Evolutionary conservation across 495 filamentous ascomycete species (phyloP), one percentile per base, ranked within the genome.

Genomic region (Venustampulla echinocandica): DNA sequence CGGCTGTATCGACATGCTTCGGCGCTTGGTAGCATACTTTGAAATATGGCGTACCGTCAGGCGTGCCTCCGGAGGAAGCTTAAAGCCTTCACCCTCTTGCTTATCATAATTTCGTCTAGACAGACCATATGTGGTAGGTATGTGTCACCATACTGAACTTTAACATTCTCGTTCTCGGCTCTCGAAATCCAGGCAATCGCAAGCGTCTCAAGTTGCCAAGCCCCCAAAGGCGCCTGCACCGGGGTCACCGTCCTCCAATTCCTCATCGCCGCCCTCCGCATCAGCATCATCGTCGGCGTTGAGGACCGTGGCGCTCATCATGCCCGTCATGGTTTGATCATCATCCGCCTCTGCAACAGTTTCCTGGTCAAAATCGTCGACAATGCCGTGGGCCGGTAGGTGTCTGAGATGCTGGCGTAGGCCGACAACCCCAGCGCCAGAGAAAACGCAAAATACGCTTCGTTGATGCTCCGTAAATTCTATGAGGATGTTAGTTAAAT

Each of bases 391-490:
- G 3, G 7, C 15, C 10, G 20, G 10, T 17, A 69, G 58, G 13
- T 56, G 70, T 52, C 93, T 95, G 24, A 98, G 70, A 56, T 85
- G 80, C 19, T 77, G 68, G 19, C 93, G 87, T 3, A 99, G 76
- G 38, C 74, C 71, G 24, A 69, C 69, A 21, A 99, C 93, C 17
- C 89, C 90, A 27, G 76, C 69, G 9, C 93, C 92, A 14, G 88
- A 95, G 64, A 97, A 99, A 33, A 99, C 93, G 61, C 93, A 99
- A 62, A 93, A 99, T 17, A 97, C 87, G 7, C 85, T 80, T 45
- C 92, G 81, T 61, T 99, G 92, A 57, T 95, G 88, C 5, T 90
- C 82, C 24, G 89, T 97, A 60, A 99, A 99, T 65, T 96, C 93
- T 82, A 40, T 18, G n/a, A 30, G 27, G 9, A 13, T n/a, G 44